These are phyloP conservation scores for Chlamydomonas incerta DNA, from an alignment of 139 green algal species.

Conservation along the genomic window DNA sequence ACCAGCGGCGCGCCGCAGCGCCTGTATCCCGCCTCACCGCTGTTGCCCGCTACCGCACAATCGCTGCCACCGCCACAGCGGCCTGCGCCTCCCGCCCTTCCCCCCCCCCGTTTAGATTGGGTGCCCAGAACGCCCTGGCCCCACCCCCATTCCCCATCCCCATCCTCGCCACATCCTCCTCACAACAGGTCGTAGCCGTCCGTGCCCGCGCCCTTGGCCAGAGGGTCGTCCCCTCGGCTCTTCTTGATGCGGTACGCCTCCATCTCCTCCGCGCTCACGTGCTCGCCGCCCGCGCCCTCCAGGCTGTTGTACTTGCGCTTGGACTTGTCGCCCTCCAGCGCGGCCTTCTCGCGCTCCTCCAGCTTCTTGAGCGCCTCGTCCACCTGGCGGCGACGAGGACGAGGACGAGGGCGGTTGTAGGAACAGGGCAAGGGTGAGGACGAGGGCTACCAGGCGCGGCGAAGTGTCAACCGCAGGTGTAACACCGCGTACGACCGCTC, in stretches of 20 bases:
- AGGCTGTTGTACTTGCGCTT: constrained; percentile 92
- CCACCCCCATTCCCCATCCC: too few species aligned
- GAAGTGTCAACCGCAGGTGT: too few species aligned
- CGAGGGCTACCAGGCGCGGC: too few species aligned
- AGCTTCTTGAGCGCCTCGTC: constrained; percentile 69
- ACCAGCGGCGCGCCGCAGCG: too few species aligned
- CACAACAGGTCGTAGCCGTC: constrained; percentile 41
- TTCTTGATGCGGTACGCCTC: constrained; percentile 90
- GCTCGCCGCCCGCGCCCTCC: constrained; percentile 51
- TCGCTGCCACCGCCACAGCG: too few species aligned
- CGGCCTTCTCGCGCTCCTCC: constrained; percentile 64
- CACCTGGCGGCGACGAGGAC: neutral
- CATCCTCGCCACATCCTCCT: neutral
- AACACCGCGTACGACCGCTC: too few species aligned
- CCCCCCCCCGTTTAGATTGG: too few species aligned
- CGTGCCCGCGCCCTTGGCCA: constrained; percentile 26
- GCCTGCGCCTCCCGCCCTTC: too few species aligned
- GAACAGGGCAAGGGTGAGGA: neutral
- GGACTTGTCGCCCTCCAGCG: constrained; percentile 72
- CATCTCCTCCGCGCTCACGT: constrained; percentile 96
- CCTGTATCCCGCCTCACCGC: too few species aligned
- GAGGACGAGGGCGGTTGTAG: neutral
- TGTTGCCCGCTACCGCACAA: too few species aligned
- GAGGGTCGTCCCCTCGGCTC: constrained; percentile 49
- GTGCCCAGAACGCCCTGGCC: neutral